These are phyloP conservation scores for Acer campestre DNA, from an alignment of 345 rosid species.

Conservation along the genomic window DNA sequence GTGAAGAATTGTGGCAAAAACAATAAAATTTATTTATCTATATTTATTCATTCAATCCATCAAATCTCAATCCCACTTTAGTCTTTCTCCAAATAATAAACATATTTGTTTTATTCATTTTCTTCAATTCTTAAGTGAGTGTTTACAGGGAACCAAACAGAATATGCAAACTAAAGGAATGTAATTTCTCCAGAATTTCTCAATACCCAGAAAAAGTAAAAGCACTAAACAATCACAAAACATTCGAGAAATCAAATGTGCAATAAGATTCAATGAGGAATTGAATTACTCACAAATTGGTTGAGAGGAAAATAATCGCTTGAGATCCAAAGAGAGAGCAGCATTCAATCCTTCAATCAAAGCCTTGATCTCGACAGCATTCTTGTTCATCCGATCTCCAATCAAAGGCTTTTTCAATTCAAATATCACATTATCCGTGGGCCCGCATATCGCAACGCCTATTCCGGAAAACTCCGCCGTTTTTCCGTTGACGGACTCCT, in stretches of 20 bases:
- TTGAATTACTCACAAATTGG: constrained; percentile 52
- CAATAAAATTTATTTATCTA: neutral
- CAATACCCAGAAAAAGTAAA: too few relatives aligned
- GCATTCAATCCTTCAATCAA: constrained; percentile 64
- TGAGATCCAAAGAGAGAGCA: constrained; percentile 61
- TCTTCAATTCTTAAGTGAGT: too few relatives aligned
- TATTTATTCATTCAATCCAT: neutral
- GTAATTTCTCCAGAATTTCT: neutral
- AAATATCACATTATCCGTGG: constrained; percentile 41
- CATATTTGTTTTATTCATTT: too few relatives aligned
- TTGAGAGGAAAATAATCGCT: constrained; percentile 42
- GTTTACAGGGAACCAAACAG: too few relatives aligned
- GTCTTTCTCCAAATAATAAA: too few relatives aligned
- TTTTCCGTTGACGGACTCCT: constrained; percentile 40
- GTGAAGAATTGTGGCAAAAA: neutral
- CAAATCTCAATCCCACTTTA: too few relatives aligned
- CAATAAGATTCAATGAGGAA: constrained; percentile 1
- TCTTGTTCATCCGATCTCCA: too few relatives aligned
- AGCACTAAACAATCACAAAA: too few relatives aligned
- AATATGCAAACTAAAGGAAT: too few relatives aligned
- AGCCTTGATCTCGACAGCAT: neutral
- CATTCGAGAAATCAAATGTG: neutral
- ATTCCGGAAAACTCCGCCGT: constrained; percentile 41
- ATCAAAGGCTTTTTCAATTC: constrained; percentile 32
- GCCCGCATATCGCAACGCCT: constrained; percentile 29